Evolutionary conservation across 2,329 filamentous ascomycete genomes (phyloP).

Genomic region (Beauveria sp.): DNA sequence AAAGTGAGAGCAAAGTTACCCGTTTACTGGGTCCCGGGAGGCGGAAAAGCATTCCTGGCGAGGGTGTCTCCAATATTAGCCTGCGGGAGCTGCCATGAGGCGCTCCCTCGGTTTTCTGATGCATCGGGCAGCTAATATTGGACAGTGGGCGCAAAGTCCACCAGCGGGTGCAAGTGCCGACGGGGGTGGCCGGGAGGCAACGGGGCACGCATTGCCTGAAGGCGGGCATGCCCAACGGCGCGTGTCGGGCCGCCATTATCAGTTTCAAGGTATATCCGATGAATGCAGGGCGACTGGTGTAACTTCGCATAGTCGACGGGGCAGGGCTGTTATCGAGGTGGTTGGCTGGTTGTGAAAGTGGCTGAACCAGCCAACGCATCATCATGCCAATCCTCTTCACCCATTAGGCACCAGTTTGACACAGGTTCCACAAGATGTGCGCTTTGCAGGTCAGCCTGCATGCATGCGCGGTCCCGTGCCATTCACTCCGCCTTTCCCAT

Average conservation of each 20-base stretch:
- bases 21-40: not conserved
- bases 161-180: not conserved
- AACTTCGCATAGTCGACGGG: not conserved
- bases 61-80: not conserved
- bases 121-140: not conserved
- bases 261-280: not conserved
- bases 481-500: not conserved
- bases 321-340: not conserved
- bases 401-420: not conserved
- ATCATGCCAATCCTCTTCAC: not conserved
- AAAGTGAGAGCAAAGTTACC: not conserved
- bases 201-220: not conserved
- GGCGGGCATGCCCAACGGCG: not conserved
- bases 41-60: not conserved
- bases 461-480: conserved; percentile 3
- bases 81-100: not conserved
- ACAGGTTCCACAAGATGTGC: conserved; percentile 4
- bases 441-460: conserved; percentile 1
- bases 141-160: not conserved
- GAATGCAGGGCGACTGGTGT: not conserved
- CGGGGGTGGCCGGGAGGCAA: not conserved
- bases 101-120: not conserved
- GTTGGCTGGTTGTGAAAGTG: not conserved
- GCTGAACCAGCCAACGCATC: conserved; percentile 8
- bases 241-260: not conserved